A percentile compares a stretch with the other conserved stretches of the same genome.
These are phyloP conservation scores for Boletus insuetus DNA, from an alignment of 768 basidiomycete genomes.

Conservation along the genomic window DNA sequence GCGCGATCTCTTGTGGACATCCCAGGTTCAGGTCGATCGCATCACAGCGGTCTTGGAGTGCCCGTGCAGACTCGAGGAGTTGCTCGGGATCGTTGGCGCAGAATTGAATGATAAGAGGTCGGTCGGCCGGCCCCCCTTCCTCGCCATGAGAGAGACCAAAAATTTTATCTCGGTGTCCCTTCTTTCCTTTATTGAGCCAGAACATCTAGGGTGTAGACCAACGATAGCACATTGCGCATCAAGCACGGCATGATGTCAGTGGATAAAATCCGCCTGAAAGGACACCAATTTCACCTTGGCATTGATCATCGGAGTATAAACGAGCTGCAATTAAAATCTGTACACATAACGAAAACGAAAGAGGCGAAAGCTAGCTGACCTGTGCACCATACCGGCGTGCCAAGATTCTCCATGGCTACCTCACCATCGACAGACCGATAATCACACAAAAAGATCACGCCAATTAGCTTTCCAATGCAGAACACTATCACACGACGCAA, in stretches of 20 bases:
- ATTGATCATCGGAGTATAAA: constrained; percentile 99
- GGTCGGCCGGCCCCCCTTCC: constrained; percentile 74
- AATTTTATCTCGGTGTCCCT: constrained; percentile 53
- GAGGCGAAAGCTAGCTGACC: constrained; percentile 35
- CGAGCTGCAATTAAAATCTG: constrained; percentile 47
- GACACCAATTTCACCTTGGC: constrained; percentile 56
- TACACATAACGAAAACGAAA: too few species aligned
- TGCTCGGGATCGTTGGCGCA: constrained; percentile 86
- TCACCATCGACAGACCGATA: neutral
- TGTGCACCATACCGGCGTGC: constrained; percentile 82
- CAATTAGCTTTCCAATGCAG: neutral
- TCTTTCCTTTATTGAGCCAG: constrained; percentile 34
- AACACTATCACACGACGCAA: neutral
- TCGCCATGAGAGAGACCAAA: constrained; percentile 74
- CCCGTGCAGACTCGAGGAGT: constrained; percentile 73
- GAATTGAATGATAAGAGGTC: constrained; percentile 90
- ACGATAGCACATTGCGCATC: neutral
- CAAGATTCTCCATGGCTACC: constrained; percentile 85
- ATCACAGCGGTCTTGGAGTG: constrained; percentile 79
- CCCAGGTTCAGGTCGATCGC: constrained; percentile 94
- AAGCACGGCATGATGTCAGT: neutral
- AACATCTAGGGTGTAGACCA: constrained; percentile 51
- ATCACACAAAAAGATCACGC: neutral
- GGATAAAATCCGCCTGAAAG: neutral
- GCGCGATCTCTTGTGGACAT: constrained; percentile 95